phyloP scores from a whole-genome alignment of 108 stramenopile genomes.

The Poteriospumella lacustris region DNA sequence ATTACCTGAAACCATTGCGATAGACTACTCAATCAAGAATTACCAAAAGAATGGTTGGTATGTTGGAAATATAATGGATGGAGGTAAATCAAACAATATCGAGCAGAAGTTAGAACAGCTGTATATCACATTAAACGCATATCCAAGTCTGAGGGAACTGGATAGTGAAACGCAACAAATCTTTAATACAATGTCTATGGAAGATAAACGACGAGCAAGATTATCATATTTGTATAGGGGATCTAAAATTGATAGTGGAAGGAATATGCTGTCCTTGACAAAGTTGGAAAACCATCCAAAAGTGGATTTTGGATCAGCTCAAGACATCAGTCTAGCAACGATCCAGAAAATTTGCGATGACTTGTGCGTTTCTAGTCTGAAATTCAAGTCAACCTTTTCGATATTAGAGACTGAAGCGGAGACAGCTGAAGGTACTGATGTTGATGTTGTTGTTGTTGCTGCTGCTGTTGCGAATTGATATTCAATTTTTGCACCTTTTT shows the following conservation, averaged over 20 bases:
- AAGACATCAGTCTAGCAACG: constrained; percentile 7
- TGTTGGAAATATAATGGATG: constrained; percentile 8
- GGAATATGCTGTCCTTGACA: constrained; percentile 7
- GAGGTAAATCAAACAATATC: constrained; percentile 8
- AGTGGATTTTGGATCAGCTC: constrained; percentile 2
- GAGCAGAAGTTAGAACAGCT: constrained; percentile 7
- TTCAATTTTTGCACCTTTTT: constrained; percentile 9
- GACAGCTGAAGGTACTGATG: constrained; percentile 6
- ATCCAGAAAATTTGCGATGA: constrained; percentile 8
- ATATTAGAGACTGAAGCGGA: constrained; percentile 7
- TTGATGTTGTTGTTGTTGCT: constrained; percentile 8
- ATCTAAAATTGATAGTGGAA: constrained; percentile 9
- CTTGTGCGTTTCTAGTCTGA: constrained; percentile 7
- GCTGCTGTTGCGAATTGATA: constrained; percentile 7
- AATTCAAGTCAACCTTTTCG: constrained; percentile 8
- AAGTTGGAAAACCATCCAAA: constrained; percentile 8
- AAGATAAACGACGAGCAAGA: constrained; percentile 7
- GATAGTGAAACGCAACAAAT: constrained; percentile 8
- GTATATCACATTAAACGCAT: constrained; percentile 8
- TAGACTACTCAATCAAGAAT: constrained; percentile 8
- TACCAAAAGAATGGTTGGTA: constrained; percentile 8
- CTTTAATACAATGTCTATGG: constrained; percentile 8
- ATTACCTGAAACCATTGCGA: constrained; percentile 7
- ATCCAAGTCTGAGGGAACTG: constrained; percentile 6
- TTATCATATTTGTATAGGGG: constrained; percentile 8